Base-by-base conservation (phyloP, 805 yeast species). In the Lipomyces spencermartinsiae region DNA sequence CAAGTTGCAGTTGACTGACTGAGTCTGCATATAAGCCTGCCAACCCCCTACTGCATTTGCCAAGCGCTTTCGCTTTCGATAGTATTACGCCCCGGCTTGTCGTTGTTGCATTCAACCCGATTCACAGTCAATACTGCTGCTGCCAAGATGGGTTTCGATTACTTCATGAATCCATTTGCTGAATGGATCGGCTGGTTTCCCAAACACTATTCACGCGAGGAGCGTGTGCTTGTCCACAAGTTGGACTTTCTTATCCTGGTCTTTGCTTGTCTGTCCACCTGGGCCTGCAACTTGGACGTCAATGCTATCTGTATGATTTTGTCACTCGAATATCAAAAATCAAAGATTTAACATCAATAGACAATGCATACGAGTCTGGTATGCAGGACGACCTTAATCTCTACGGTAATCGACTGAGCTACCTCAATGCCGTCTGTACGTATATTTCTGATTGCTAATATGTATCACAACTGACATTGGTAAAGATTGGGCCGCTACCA, bases 301-400 rank as follows among this genome's bases (percentile, higher is more conserved):
- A 58, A 59, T 31, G 71, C 71, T 33, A 67, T 68, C 34, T 66
- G 67, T 64, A 34, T 16, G 43, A 0, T 31, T n/a, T 1, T n/a
- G 2, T 49, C 54, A 16, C 54, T 16, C 43, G 37, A 10, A n/a
- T 46, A 0, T 14, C 22, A 14, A n/a, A 22, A 7, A 49, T 25
- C 3, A 25, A 9, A 29, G 9, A 2, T 22, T 22, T 63, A 33
- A 51, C 31, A 43, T 6, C 33, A 31, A 55, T 29, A 64, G 67
- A 78, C 61, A 82, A 82, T 63, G 85, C 84, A 10, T 83, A 81
- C 69, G 82, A 81, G 57, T 77, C 81, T 55, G 83, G 84, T 0
- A 74, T 83, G 74, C 69, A 76, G 61, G 80, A 80, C 57, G 80
- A 76, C 39, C 70, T 76, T 7, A 49, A 66, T 1, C 65, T 74